Conservation (phyloP, 306 rosid genomes). For the Casuarina cunninghamiana region DNA sequence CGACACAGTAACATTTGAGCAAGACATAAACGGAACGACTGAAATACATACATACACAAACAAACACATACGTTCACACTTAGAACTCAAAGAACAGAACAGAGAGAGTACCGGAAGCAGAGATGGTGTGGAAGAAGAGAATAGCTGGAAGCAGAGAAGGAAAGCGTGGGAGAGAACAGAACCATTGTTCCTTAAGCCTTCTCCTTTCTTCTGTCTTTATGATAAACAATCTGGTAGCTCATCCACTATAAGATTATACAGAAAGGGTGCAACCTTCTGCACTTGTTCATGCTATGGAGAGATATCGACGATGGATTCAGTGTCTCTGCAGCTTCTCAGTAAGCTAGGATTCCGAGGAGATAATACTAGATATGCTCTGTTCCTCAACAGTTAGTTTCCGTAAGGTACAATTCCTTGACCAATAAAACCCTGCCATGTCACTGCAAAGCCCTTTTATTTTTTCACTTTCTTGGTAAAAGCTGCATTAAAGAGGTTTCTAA, state of each 20-base stretch:
- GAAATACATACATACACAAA: not conserved
- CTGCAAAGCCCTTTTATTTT: not conserved
- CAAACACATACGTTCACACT: not conserved
- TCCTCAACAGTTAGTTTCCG: not conserved
- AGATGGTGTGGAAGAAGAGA: constrained; percentile 35
- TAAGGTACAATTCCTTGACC: not conserved
- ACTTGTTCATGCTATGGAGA: not conserved
- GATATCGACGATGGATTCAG: not conserved
- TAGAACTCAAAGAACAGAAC: not conserved
- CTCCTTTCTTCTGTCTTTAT: constrained; percentile 4
- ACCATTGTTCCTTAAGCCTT: constrained; percentile 42
- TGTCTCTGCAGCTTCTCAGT: not conserved
- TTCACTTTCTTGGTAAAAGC: not conserved
- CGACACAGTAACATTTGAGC: constrained; percentile 1
- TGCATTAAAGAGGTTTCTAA: too few relatives aligned
- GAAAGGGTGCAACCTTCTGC: not conserved
- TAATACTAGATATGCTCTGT: not conserved
- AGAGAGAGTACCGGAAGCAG: constrained; percentile 46
- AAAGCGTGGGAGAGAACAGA: constrained; percentile 48
- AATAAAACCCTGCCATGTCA: constrained; percentile 18
- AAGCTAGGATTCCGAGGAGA: not conserved
- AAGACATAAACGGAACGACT: not conserved
- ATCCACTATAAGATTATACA: constrained; percentile 23
- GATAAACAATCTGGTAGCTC: constrained; percentile 18
- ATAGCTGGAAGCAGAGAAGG: constrained; percentile 38